Percentiles rank a stretch among this genome's conserved stretches.
phyloP scores from a whole-genome alignment of 148 eudicot species.

The Dysphania ambrosioides region DNA sequence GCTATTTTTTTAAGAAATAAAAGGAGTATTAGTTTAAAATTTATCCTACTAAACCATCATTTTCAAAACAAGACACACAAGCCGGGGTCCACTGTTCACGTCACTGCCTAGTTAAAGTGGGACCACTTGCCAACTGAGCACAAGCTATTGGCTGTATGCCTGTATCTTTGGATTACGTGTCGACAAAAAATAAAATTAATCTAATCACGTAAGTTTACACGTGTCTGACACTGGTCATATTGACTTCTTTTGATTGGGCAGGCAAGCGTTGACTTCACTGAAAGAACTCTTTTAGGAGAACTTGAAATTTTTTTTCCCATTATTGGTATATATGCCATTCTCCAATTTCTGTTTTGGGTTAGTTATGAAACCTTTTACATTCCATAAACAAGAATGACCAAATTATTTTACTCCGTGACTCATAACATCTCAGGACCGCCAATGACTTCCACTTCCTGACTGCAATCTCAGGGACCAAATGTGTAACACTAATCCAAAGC shows the following conservation, averaged over 20 bases:
- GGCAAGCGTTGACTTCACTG: constrained; percentile 13
- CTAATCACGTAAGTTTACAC: background rate
- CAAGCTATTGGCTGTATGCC: constrained; percentile 7
- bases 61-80: too few species aligned
- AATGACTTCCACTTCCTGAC: too few species aligned
- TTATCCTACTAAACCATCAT: too few species aligned
- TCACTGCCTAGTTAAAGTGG: background rate
- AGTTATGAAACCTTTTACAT: background rate
- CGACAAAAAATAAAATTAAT: background rate
- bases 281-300: background rate
- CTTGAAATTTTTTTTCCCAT: background rate
- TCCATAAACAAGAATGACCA: background rate
- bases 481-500: too few species aligned
- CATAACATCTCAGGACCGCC: background rate
- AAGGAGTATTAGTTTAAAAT: too few species aligned
- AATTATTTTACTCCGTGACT: too few species aligned
- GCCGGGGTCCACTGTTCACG: constrained; percentile 4
- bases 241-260: background rate
- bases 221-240: constrained; percentile 4
- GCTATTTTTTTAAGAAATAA: too few species aligned
- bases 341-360: background rate
- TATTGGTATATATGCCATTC: background rate
- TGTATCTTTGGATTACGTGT: background rate
- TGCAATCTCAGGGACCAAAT: too few species aligned
- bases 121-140: constrained; percentile 7